These are phyloP conservation scores for Calonectria hawksworthii DNA, from an alignment of 2,329 filamentous ascomycete genomes.

Conservation along the genomic window DNA sequence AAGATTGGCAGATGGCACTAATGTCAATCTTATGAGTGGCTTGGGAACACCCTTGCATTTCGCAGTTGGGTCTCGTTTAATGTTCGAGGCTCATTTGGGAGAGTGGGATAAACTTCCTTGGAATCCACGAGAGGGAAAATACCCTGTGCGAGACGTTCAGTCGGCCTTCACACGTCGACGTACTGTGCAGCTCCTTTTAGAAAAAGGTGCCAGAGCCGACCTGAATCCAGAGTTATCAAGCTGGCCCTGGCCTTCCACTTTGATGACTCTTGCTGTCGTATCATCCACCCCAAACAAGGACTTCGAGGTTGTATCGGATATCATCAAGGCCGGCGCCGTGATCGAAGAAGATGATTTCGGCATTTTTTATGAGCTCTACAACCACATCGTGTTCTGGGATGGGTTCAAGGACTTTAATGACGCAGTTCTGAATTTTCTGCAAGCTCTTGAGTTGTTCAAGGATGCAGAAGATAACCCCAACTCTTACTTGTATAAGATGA, in stretches of 20 bases:
- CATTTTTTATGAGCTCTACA: not conserved
- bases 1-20: not conserved
- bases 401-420: not conserved
- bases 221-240: not conserved
- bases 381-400: not conserved
- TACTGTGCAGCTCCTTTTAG: not conserved
- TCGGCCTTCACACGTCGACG: not conserved
- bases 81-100: not conserved
- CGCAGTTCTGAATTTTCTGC: not conserved
- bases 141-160: not conserved
- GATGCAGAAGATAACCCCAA: not conserved
- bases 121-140: conserved; percentile 3
- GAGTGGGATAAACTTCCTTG: conserved; percentile 1
- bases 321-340: not conserved
- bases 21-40: not conserved
- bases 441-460: not conserved
- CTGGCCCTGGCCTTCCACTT: not conserved
- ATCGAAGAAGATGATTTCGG: not conserved
- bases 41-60: not conserved
- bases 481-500: not conserved
- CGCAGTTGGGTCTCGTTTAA: not conserved
- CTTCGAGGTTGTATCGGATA: not conserved
- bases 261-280: not conserved
- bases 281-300: not conserved
- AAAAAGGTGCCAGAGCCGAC: not conserved